These are phyloP conservation scores for Solanum pennellii DNA, from an alignment of 257 asterid genomes.

Conservation along the genomic window DNA sequence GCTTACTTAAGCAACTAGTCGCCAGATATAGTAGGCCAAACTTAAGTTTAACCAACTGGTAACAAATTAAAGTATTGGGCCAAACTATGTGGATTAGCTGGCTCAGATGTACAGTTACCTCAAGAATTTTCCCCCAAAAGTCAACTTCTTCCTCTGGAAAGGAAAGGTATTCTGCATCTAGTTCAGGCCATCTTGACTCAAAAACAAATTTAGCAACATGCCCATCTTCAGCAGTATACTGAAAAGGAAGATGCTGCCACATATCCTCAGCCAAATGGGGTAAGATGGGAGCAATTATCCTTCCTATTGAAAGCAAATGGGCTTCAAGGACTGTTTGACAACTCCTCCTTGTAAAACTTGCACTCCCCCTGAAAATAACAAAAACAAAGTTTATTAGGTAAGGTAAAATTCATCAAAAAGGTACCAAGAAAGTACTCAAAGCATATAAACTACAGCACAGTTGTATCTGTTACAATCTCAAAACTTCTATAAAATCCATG, in stretches of 20 bases:
- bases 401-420: neutral
- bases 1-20: neutral
- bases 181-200: constrained; percentile 76
- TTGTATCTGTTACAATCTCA: neutral
- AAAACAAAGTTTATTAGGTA: neutral
- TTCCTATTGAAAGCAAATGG: constrained; percentile 58
- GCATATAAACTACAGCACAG: neutral
- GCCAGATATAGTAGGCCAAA: neutral
- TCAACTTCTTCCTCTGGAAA: constrained; percentile 55
- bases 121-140: constrained; percentile 86
- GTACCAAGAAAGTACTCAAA: neutral
- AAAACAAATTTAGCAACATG: constrained; percentile 49
- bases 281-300: constrained; percentile 80
- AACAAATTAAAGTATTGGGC: neutral
- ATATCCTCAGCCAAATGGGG: constrained; percentile 98
- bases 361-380: constrained; percentile 44
- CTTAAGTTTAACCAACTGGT: neutral
- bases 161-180: constrained; percentile 40
- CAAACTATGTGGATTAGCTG: neutral
- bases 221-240: constrained; percentile 52
- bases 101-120: constrained; percentile 35
- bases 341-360: constrained; percentile 82
- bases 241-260: constrained; percentile 94
- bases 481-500: neutral
- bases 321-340: constrained; percentile 91